Base-by-base conservation (phyloP, 2,329 filamentous ascomycete genomes). In the Plectosphaerella plurivora region DNA sequence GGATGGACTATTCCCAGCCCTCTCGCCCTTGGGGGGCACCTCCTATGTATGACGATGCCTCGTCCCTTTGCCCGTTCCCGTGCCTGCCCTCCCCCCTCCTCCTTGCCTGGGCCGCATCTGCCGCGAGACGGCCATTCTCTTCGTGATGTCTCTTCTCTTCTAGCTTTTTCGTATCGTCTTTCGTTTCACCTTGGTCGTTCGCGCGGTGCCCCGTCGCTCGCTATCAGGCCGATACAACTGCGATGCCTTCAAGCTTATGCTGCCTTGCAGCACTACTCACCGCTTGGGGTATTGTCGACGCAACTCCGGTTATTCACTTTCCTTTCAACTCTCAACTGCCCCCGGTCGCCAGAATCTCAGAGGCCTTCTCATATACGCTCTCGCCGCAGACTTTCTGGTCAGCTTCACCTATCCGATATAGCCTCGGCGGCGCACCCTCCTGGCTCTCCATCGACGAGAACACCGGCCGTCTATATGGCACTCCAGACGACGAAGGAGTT, bases 241-340 rank as follows among this genome's bases (percentile, higher is more conserved):
- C 24, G 37, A 50, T 50, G 50, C 44, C 50, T 14, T 41, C 50
- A 22, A 39, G 44, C 11, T 20, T 37, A 15, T 20, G 28, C 33
- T 37, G 47, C 20, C 28, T 35, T 22, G 33, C 36, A 25, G 24
- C 41, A 5, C 33, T 49, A 5, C 33, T 49, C 36, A 28, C 25
- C 25, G 44, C 51, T 11, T 41, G 55, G 22, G 52, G 56, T 44
- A 49, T 58, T 49, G 58, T 37, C 50, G 51, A 47, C 51, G 47
- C 50, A 50, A 62, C 67, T 16, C 80, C 80, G 11, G 61, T 66
- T 22, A 63, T 76, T 47, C 71, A 75, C 46, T 93, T 92, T 60
- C 91, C 91, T 1, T 77, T 96, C 67, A 95, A 94, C 68, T 85
- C 89, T 3, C 91, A 96, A 67, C 79, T 95, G 1, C 91, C 91